These are phyloP conservation scores for Microbotryum silenes-acaulis DNA, from an alignment of 1,284 basidiomycete genomes.

Conservation along the genomic window DNA sequence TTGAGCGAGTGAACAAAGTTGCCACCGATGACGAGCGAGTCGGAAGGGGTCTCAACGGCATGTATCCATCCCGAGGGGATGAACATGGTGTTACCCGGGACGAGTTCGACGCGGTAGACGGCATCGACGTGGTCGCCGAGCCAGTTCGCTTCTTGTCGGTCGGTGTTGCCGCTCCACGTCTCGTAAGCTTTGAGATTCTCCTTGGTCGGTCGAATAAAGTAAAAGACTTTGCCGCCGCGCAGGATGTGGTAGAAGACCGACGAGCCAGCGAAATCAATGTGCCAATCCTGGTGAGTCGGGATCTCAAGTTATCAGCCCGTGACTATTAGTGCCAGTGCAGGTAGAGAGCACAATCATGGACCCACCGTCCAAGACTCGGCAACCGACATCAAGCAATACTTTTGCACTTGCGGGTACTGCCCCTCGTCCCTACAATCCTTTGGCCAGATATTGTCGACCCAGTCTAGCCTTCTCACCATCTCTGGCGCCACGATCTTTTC, in stretches of 20 bases:
- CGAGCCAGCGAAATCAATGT: slow-evolving; percentile 89
- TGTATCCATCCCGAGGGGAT: slow-evolving; percentile 97
- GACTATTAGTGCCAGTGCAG: slow-evolving; percentile 1
- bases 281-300: slow-evolving; percentile 56
- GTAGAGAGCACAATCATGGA: slow-evolving; percentile 14
- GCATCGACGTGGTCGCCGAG: slow-evolving; percentile 82
- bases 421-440: slow-evolving; percentile 34
- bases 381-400: slow-evolving; percentile 91
- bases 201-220: slow-evolving; percentile 84
- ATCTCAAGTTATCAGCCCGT: neutral
- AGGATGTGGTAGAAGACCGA: slow-evolving; percentile 91
- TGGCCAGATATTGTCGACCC: slow-evolving; percentile 96
- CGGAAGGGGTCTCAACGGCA: slow-evolving; percentile 84
- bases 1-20: slow-evolving; percentile 79
- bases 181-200: slow-evolving; percentile 69
- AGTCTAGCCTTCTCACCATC: slow-evolving; percentile 81
- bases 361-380: slow-evolving; percentile 79
- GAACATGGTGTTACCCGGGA: slow-evolving; percentile 48
- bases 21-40: slow-evolving; percentile 92
- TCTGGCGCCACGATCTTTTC: slow-evolving; percentile 71
- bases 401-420: slow-evolving; percentile 81
- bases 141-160: slow-evolving; percentile 80
- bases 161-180: slow-evolving; percentile 61
- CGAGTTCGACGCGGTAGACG: slow-evolving; percentile 49
- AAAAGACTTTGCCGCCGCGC: slow-evolving; percentile 63